Evolutionary conservation across 2,329 filamentous ascomycete species (phyloP), one percentile per base, ranked within the genome.

Genomic region (Aspergillus caelatus): DNA sequence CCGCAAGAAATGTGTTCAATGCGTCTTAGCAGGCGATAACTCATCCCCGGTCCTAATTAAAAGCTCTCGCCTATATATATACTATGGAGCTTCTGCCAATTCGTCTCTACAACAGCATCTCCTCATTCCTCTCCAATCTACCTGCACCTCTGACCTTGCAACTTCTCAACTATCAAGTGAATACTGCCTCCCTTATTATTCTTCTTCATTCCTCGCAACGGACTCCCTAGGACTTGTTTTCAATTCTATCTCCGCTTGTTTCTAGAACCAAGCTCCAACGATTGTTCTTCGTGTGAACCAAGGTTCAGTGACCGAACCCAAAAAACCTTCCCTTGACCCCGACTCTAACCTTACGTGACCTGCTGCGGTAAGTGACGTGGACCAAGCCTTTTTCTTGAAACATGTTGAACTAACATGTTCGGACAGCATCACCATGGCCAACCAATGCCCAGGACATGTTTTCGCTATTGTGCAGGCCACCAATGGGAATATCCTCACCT

Each of bases 401-500:
- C 30, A 39, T 55, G 32, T 41, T 32, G 34, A 60, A 57, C 60
- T 66, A 63, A 66, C 55, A 19, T 23, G 19, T 16, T 28, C 10
- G 39, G 30, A 63, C 58, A 66, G 57, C 57, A 41, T 53, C 63
- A 70, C 32, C 58, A 79, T 79, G 77, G 77, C 77, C 62, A 79
- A 78, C 66, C 77, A 78, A 60, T 79, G 75, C 61, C 77, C 75
- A 57, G 75, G 75, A 57, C 78, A 80, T 62, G 64, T 70, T 41
- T 79, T 79, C 62, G 73, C 71, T 60, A 78, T 80, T 60, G 69
- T 79, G 41, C 78, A 80, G 65, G 72, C 75, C 12, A 77, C 75
- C 53, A 79, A 80, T 65, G 78, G 78, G 52, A 80, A 78, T 60
- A 79, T 80, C 63, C 70, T 80, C 60, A 77, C 76, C 57, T 80